Percentiles rank a stretch among this genome's conserved stretches.
Conservation (phyloP, 768 basidiomycete species). For the Hirschioporus abietinus region DNA sequence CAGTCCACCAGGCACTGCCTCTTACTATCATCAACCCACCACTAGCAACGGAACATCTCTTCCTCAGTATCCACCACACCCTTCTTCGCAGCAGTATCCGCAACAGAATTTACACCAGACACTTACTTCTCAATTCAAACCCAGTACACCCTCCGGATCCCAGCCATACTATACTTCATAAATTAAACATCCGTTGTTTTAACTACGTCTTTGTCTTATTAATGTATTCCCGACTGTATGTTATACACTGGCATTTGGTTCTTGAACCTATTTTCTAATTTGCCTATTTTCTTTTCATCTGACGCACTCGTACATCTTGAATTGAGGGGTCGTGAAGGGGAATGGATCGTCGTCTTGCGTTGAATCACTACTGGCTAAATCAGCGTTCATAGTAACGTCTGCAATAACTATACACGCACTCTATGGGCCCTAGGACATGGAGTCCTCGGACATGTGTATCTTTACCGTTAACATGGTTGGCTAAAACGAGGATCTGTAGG, state of each 20-base stretch:
- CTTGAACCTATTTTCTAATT: background rate
- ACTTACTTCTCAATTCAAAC: background rate
- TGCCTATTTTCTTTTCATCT: conserved; percentile 33
- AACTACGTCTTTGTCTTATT: background rate
- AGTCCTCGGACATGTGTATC: conserved; percentile 96
- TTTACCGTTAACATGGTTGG: conserved; percentile 98
- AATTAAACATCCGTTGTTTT: background rate
- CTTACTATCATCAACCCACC: background rate
- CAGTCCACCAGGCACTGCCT: background rate
- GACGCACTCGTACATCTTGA: conserved; percentile 76
- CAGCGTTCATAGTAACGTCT: background rate
- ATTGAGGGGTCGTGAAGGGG: conserved; percentile 56
- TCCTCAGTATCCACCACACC: background rate
- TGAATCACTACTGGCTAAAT: conserved; percentile 31
- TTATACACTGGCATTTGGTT: background rate
- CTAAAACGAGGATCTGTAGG: conserved; percentile 82
- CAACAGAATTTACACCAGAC: background rate
- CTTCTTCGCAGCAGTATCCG: background rate
- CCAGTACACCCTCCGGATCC: background rate
- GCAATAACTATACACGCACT: conserved; percentile 43
- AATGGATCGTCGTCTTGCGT: conserved; percentile 61
- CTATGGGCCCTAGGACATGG: conserved; percentile 76
- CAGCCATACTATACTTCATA: background rate
- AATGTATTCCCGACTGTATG: background rate
- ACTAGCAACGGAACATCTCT: background rate